Percentiles rank a stretch among this genome's conserved stretches.
Evolutionary conservation across 2,329 filamentous ascomycete genomes (phyloP).

Genomic region (Raffaelea deltoideospora): DNA sequence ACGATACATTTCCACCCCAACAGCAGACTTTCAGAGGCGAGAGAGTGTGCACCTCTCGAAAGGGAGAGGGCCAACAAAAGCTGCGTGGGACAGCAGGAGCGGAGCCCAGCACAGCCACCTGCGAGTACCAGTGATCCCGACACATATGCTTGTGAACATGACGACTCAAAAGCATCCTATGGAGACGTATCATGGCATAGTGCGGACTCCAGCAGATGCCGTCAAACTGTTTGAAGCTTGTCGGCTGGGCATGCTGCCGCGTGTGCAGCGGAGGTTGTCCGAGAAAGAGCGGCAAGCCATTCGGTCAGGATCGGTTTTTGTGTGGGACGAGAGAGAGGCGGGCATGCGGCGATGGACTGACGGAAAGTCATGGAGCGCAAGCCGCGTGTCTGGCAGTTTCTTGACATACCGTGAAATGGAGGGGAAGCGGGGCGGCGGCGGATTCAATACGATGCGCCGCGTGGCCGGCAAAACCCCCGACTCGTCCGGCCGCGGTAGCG

Average conservation of each 20-base stretch:
- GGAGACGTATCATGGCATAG: conserved; percentile 94
- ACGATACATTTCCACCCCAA: too few relatives aligned
- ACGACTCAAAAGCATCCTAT: conserved; percentile 30
- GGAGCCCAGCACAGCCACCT: too few relatives aligned
- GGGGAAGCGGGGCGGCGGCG: conserved; percentile 76
- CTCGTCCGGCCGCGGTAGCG: conserved; percentile 55
- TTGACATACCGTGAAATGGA: conserved; percentile 98
- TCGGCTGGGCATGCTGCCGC: conserved; percentile 70
- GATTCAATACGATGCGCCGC: conserved; percentile 43
- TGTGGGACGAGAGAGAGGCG: conserved; percentile 98
- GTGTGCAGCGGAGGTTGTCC: conserved; percentile 82
- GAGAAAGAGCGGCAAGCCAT: conserved; percentile 97
- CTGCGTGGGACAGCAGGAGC: neutral
- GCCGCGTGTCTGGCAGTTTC: conserved; percentile 92
- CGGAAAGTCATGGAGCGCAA: conserved; percentile 97
- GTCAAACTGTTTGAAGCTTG: conserved; percentile 99
- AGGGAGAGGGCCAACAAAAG: too few relatives aligned
- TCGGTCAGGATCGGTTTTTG: conserved; percentile 90
- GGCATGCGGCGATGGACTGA: conserved; percentile 98
- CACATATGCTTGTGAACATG: too few relatives aligned
- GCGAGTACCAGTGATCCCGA: too few relatives aligned
- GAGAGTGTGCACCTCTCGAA: too few relatives aligned
- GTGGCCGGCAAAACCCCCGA: conserved; percentile 66
- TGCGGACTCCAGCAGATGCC: conserved; percentile 89
- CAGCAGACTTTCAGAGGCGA: too few relatives aligned